Percentiles rank a stretch among this genome's conserved stretches.
These are phyloP conservation scores for Aegle marmelos DNA, from an alignment of 345 rosid genomes.

Conservation along the genomic window DNA sequence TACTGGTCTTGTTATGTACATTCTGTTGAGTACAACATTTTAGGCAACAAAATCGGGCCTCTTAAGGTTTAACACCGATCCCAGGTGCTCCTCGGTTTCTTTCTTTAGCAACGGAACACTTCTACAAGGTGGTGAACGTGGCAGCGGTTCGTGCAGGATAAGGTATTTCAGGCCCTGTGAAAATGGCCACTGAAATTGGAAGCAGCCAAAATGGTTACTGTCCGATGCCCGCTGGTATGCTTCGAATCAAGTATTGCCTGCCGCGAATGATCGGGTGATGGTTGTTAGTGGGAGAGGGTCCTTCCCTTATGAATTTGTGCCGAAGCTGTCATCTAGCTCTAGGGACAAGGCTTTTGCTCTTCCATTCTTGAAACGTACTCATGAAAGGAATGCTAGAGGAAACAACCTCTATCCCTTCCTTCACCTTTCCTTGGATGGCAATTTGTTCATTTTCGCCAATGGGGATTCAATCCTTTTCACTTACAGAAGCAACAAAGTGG, in stretches of 20 bases:
- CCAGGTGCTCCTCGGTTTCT: constrained; percentile 46
- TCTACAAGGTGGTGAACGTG: constrained; percentile 41
- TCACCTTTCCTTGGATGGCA: constrained; percentile 54
- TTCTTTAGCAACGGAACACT: constrained; percentile 40
- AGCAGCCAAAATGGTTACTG: constrained; percentile 14
- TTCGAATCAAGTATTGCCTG: constrained; percentile 35
- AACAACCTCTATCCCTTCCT: constrained; percentile 63
- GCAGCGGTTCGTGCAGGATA: constrained; percentile 21
- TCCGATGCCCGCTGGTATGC: constrained; percentile 35
- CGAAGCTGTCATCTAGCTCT: constrained; percentile 11
- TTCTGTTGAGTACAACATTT: constrained; percentile 29
- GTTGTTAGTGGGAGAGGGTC: constrained; percentile 39
- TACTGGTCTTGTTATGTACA: constrained; percentile 35
- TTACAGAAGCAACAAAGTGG: constrained; percentile 27
- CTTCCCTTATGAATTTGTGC: constrained; percentile 37
- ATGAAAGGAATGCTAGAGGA: constrained; percentile 25
- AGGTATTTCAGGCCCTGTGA: constrained; percentile 29
- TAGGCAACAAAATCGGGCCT: constrained; percentile 25
- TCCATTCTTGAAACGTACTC: constrained; percentile 37
- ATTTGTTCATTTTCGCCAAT: constrained; percentile 52
- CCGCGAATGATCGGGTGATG: constrained; percentile 28
- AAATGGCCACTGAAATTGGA: constrained; percentile 31
- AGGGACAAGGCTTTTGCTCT: constrained; percentile 30
- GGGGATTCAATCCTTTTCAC: constrained; percentile 42
- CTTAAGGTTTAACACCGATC: constrained; percentile 33